phyloP scores from a whole-genome alignment of 306 rosid genomes.

The Malus sylvestris region DNA sequence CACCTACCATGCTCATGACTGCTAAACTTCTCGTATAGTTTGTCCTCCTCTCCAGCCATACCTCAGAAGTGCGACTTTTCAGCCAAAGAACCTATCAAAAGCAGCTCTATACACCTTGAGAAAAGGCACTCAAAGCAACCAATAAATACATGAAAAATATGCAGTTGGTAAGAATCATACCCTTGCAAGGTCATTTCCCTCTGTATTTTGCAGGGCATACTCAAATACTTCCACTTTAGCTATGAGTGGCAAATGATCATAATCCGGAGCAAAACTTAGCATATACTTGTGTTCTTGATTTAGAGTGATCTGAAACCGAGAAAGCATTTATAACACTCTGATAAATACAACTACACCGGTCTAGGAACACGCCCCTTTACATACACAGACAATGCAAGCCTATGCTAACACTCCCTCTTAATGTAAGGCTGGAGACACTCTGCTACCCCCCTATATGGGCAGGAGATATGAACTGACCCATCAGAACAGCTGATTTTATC shows the following conservation, averaged over 20 bases:
- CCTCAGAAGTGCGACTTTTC: conserved; percentile 96
- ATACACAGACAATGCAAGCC: background rate
- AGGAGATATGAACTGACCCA: background rate
- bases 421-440: background rate
- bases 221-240: conserved; percentile 98
- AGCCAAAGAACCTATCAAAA: conserved; percentile 83
- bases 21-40: conserved; percentile 97
- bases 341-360: conserved; percentile 1
- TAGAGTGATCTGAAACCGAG: conserved; percentile 61
- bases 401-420: too few relatives aligned
- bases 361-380: background rate
- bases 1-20: conserved; percentile 93
- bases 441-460: background rate
- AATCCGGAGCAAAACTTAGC: conserved; percentile 97
- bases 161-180: conserved; percentile 27
- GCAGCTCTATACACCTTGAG: conserved; percentile 17
- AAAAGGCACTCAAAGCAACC: conserved; percentile 15
- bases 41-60: conserved; percentile 98
- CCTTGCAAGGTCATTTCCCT: conserved; percentile 89
- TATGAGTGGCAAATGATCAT: conserved; percentile 90
- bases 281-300: conserved; percentile 93
- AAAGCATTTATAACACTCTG: conserved; percentile 11
- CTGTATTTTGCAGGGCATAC: conserved; percentile 78
- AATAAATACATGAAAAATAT: background rate
- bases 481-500: too few relatives aligned